phyloP scores from a whole-genome alignment of 2,329 filamentous ascomycete genomes.

The Beauveria brongniartii region DNA sequence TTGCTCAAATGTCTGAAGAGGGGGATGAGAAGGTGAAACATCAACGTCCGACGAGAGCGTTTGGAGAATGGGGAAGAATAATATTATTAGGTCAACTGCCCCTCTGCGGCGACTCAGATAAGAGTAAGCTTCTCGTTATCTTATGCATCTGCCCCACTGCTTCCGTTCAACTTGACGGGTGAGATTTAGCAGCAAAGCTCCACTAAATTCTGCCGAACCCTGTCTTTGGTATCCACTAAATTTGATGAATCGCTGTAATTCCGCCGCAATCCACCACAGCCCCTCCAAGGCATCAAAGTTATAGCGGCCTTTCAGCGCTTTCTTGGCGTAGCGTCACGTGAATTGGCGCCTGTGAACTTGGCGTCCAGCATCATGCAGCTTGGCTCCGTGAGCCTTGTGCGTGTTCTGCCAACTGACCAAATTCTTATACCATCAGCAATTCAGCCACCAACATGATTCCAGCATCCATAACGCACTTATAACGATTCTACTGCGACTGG shows the following conservation, averaged over 20 bases:
- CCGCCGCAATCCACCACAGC: not conserved
- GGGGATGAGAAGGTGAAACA: not conserved
- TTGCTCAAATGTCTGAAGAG: not conserved
- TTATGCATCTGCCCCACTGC: constrained; percentile 5
- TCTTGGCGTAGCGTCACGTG: not conserved
- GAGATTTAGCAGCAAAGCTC: not conserved
- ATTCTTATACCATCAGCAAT: not conserved
- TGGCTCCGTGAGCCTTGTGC: not conserved
- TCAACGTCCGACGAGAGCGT: not conserved
- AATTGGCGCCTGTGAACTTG: not conserved
- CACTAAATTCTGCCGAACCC: not conserved
- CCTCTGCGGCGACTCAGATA: constrained; percentile 3
- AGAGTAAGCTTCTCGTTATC: constrained; percentile 10
- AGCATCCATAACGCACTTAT: not conserved
- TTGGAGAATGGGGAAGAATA: constrained; percentile 4
- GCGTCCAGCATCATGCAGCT: not conserved
- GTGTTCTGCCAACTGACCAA: not conserved
- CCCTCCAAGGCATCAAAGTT: not conserved
- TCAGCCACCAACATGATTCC: not conserved
- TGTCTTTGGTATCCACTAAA: not conserved
- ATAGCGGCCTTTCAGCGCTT: not conserved
- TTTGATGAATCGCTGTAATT: not conserved
- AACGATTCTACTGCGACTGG: not conserved
- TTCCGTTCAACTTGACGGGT: not conserved
- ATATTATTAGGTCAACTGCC: not conserved